Base-by-base conservation (phyloP, 306 rosid genomes). In the Corylus avellana region DNA sequence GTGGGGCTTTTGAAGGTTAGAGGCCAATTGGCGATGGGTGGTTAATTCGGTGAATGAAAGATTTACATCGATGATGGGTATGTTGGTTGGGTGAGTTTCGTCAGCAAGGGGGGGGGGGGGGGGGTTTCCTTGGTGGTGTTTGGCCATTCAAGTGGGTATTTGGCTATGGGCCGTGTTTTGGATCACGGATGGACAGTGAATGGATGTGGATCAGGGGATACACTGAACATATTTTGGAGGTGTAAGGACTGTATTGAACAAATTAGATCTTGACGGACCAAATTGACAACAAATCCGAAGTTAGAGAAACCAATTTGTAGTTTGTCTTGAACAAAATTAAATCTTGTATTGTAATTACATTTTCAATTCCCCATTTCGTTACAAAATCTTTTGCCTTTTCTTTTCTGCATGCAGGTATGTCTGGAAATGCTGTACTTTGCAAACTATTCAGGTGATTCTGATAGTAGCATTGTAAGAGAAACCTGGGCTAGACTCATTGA, bases 371-470 rank as follows among this genome's bases (percentile, higher is more conserved):
- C 51, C 47, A 72, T 66, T 18, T 46, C 47, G 50, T 74, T 64
- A 61, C 73, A 44, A 80, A 81, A 22, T 22, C 39, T 83, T 67
- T 62, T 82, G 37, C 63, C 77, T 84, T 82, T 77, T 44, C 47
- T 85, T 27, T 80, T 53, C 70, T 78, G 75, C 68, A 73, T 83
- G 79, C 88, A 95, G 99, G 87, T 86, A 72, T 95, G 99, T 89
- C 89, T 95, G 83, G 97, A 91, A 78, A 93, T 93, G 94, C 87
- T 95, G 59, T 91, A 95, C 90, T 95, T 95, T 81, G 98, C 99
- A 81, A 91, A 87, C 85, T 93, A 93, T 88, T 85, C 99, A 42
- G 92, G 90, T 77, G 99, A 93, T 79, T 91, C 91, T 27, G 92
- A 93, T 84, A 91, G 93, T 82, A 91, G 90, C 83, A 85, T 95